A percentile compares a stretch with the other conserved stretches of the same genome.
These are phyloP conservation scores for Auriscalpium orientale DNA, from an alignment of 768 basidiomycete genomes.

Conservation along the genomic window DNA sequence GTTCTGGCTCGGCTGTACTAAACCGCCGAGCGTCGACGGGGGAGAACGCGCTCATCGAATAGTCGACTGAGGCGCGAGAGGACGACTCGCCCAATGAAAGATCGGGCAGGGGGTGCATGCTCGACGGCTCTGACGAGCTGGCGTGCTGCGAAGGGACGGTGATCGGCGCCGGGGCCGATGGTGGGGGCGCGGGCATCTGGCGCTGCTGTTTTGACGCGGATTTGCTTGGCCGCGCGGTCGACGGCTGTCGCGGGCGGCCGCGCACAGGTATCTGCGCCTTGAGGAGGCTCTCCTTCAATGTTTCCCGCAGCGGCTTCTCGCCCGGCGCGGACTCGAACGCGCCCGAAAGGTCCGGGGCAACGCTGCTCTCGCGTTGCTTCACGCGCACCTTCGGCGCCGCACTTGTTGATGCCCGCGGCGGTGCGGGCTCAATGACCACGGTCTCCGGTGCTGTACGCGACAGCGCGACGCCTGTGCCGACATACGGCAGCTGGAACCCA, in stretches of 20 bases:
- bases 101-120: not conserved
- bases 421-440: not conserved
- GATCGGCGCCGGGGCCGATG: not conserved
- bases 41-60: not conserved
- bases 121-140: not conserved
- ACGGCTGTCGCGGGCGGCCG: not conserved
- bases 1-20: not conserved
- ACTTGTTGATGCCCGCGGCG: not conserved
- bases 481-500: constrained; percentile 38
- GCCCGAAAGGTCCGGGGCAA: not conserved
- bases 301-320: not conserved
- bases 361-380: constrained; percentile 2
- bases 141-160: not conserved
- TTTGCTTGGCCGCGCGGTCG: not conserved
- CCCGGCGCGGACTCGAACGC: not conserved
- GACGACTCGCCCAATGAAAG: not conserved
- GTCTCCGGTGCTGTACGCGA: not conserved
- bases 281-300: not conserved
- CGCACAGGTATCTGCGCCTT: constrained; percentile 1
- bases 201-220: no score
- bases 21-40: not conserved
- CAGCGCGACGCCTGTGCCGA: constrained; percentile 27
- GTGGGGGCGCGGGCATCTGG: not conserved
- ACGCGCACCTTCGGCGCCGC: not conserved
- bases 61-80: not conserved